A percentile compares a stretch with the other conserved stretches of the same genome.
Evolutionary conservation across 164 flowering plant genomes (phyloP).

Genomic region (Cinnamomum micranthum): DNA sequence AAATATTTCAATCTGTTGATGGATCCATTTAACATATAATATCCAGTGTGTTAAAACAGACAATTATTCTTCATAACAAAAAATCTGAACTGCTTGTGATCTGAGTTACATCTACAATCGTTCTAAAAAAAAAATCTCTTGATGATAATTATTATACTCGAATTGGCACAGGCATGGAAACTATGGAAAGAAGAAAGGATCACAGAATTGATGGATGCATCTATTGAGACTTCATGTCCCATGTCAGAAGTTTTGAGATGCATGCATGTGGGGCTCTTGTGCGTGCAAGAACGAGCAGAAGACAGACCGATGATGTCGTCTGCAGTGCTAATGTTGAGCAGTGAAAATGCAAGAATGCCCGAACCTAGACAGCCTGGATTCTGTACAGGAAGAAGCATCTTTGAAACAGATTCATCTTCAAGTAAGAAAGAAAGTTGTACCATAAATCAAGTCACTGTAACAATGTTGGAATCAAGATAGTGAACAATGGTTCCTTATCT

Average conservation of each 20-base stretch:
- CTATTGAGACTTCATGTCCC: constrained; percentile 10
- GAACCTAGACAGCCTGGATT: constrained; percentile 33
- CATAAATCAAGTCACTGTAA: constrained; percentile 15
- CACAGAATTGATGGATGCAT: constrained; percentile 23
- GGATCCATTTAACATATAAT: not conserved
- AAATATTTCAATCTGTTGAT: not conserved
- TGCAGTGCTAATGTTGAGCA: constrained; percentile 25
- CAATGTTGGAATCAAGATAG: constrained; percentile 16
- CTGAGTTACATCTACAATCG: too few species aligned
- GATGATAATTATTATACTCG: not conserved
- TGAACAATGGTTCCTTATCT: not conserved
- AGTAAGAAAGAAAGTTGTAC: constrained; percentile 5
- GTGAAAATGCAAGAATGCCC: constrained; percentile 17
- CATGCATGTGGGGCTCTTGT: constrained; percentile 32
- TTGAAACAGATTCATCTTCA: constrained; percentile 13
- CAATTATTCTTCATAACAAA: not conserved
- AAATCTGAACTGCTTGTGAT: too few species aligned
- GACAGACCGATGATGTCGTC: constrained; percentile 32
- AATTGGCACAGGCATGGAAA: constrained; percentile 19
- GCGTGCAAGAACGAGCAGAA: constrained; percentile 27
- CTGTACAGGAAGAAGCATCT: constrained; percentile 3
- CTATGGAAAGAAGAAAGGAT: constrained; percentile 28
- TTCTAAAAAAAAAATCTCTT: too few species aligned
- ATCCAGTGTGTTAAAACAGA: not conserved
- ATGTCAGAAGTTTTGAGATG: constrained; percentile 24